Evolutionary conservation across 2,329 filamentous ascomycete genomes (phyloP).

Genomic region (Nigrospora oryzae): DNA sequence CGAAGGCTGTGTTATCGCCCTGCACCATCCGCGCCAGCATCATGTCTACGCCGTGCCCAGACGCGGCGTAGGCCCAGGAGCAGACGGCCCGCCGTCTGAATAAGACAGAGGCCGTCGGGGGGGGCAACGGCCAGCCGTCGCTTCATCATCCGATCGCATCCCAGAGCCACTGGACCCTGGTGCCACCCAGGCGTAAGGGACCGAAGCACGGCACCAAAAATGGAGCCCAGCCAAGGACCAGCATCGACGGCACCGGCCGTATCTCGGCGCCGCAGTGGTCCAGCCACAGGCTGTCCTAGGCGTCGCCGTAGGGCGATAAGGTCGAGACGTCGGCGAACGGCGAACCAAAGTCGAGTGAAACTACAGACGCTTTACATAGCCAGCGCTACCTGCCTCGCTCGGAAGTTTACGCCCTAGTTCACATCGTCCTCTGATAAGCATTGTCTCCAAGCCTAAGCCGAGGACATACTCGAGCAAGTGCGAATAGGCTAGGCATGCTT

Average conservation of each 20-base stretch:
- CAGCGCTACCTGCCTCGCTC: constrained; percentile 16
- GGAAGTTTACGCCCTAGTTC: constrained; percentile 28
- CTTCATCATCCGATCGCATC: neutral
- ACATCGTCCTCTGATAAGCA: constrained; percentile 30
- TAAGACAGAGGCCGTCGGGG: constrained; percentile 12
- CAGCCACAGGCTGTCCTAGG: constrained; percentile 28
- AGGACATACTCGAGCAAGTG: constrained; percentile 20
- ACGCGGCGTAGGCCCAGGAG: constrained; percentile 21
- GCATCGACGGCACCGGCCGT: constrained; percentile 7
- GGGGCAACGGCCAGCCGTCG: neutral
- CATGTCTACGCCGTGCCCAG: constrained; percentile 19
- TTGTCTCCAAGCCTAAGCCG: constrained; percentile 17
- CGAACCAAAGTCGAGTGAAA: constrained; percentile 12
- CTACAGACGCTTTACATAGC: constrained; percentile 20
- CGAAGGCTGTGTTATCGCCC: constrained; percentile 23
- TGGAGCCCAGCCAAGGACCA: neutral
- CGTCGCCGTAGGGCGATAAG: constrained; percentile 15
- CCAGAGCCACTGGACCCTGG: neutral
- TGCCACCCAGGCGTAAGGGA: neutral
- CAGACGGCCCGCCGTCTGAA: constrained; percentile 19
- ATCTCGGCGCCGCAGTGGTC: constrained; percentile 26
- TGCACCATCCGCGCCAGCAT: constrained; percentile 18
- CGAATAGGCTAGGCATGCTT: constrained; percentile 20
- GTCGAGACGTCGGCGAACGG: constrained; percentile 3
- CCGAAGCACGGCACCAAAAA: neutral